Evolutionary conservation across 2,329 filamentous ascomycete genomes (phyloP).

Genomic region (Daldinia sp.): DNA sequence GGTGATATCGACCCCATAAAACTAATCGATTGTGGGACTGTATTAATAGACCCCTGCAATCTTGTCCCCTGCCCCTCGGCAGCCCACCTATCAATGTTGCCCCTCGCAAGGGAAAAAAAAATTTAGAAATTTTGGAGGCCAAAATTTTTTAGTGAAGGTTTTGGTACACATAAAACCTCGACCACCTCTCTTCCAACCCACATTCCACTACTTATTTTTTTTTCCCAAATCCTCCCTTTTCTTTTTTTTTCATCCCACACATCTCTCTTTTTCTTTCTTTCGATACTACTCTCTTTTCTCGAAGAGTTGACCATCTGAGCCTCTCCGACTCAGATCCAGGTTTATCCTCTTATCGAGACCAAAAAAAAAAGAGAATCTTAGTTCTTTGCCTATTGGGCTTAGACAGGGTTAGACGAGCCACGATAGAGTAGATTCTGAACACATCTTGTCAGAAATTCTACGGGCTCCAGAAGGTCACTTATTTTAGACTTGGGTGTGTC

Average conservation of each 20-base stretch:
- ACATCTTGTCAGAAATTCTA: conserved; percentile 25
- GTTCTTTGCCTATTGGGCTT: conserved; percentile 24
- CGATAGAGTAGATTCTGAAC: conserved; percentile 37
- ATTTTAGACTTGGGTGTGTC: conserved; percentile 23
- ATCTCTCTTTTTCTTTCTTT: not conserved
- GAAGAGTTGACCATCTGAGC: conserved; percentile 35
- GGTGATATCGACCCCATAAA: not conserved
- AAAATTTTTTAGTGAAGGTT: conserved; percentile 26
- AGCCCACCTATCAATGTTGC: conserved; percentile 31
- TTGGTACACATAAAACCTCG: conserved; percentile 30
- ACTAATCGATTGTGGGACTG: conserved; percentile 24
- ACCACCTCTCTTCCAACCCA: conserved; percentile 10
- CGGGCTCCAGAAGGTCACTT: conserved; percentile 21
- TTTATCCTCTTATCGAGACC: conserved; percentile 17
- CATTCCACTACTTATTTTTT: not conserved
- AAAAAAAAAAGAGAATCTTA: conserved; percentile 25
- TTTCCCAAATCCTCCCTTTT: conserved; percentile 15
- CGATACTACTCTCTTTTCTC: conserved; percentile 12
- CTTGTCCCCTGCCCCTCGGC: conserved; percentile 10
- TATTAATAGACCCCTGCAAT: conserved; percentile 19
- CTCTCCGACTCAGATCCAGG: conserved; percentile 30
- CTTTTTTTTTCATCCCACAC: not conserved
- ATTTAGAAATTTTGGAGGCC: conserved; percentile 6
- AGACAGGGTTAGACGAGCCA: conserved; percentile 33
- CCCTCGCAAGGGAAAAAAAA: conserved; percentile 31